A percentile compares a stretch with the other conserved stretches of the same genome.
phyloP scores from a whole-genome alignment of 2,329 filamentous ascomycete genomes.

The Didymella sp. region DNA sequence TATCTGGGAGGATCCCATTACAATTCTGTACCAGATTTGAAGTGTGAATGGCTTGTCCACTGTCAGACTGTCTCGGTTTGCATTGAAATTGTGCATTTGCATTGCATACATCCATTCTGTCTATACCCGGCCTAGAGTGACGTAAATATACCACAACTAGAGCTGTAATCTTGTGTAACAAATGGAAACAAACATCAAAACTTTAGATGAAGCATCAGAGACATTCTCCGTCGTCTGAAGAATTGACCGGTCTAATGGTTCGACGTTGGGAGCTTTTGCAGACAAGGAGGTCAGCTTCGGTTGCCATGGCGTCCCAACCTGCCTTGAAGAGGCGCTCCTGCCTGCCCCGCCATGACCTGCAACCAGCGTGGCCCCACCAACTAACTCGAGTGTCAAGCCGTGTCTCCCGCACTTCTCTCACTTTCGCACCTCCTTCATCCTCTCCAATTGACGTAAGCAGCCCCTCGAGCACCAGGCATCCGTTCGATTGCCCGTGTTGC shows the following conservation, averaged over 20 bases:
- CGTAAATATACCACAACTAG: not conserved
- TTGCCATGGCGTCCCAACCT: conserved; percentile 34
- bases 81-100: not conserved
- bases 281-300: conserved; percentile 12
- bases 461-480: conserved; percentile 26
- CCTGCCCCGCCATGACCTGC: conserved; percentile 23
- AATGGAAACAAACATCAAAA: not conserved
- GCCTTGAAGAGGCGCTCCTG: conserved; percentile 11
- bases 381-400: conserved; percentile 30
- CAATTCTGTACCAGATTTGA: not conserved
- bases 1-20: not conserved
- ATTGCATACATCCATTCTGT: not conserved
- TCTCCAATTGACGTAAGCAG: conserved; percentile 39
- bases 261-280: not conserved
- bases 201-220: not conserved
- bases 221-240: not conserved
- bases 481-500: conserved; percentile 14
- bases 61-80: not conserved
- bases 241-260: not conserved
- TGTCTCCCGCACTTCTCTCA: conserved; percentile 24
- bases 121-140: not conserved
- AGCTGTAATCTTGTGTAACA: not conserved
- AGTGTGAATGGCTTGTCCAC: not conserved
- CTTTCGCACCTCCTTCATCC: conserved; percentile 28
- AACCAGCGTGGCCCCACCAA: conserved; percentile 32